Evolutionary conservation across 1,139 yeast genomes (phyloP), one percentile per base, ranked within the genome.

Genomic region (Sugiyamaella pinicola): DNA sequence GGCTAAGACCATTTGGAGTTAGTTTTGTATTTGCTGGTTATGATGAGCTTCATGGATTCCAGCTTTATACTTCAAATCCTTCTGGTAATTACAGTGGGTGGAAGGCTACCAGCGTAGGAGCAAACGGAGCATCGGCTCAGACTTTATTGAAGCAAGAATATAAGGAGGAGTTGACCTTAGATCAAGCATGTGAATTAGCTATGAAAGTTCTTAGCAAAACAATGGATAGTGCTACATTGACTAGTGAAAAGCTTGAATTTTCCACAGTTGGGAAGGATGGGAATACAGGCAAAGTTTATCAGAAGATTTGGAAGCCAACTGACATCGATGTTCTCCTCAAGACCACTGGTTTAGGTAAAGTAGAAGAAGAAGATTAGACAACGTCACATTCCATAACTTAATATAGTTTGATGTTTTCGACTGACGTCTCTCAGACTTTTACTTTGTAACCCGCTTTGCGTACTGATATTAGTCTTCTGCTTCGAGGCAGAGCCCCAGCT

Each of bases 21-120:
- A 87, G 96, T 57, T 90, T 95, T 73, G 81, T 95, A 59, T 93
- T 88, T 67, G 99, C 98, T 8, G 99, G 99, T 4, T 87, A 85
- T 69, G 99, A 95, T 69, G 95, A 89, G 55, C 76, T 89, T 64
- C 86, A 85, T 64, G 89, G 91, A 47, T 93, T 86, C 76, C 99
- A 95, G 72, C 78, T 95, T 62, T 95, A 86, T 73, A 91, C 96
- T 17, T 87, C 96, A 18, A 93, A 95, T 69, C 99, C 99, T 12
- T 87, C 96, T 0, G 99, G 99, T 34, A 95, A 95, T 73, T 95
- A 90, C 69, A 83, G 95, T 35, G 99, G 99, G 24, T 95, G 99
- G 99, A 90, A 87, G 71, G 99, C 99, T 43, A 91, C 97, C 40
- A 82, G 91, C 64, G 93, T 93, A 58, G 99, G 99, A 39, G 96